Evolutionary conservation across 768 basidiomycete genomes (phyloP).

Genomic region (Leucosporidium scottii): DNA sequence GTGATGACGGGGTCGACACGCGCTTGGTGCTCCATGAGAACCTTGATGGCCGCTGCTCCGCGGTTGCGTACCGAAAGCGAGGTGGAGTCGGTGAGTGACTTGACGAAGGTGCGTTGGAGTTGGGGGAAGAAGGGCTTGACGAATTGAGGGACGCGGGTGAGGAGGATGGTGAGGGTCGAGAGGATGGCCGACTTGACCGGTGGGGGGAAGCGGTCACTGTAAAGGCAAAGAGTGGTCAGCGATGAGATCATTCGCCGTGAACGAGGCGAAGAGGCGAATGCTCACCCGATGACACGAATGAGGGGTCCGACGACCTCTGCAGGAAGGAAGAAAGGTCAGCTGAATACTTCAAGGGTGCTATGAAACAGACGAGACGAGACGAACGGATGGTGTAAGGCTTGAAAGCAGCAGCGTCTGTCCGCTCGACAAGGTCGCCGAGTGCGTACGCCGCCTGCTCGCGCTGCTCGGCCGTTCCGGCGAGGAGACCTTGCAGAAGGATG

Average conservation of each 20-base stretch:
- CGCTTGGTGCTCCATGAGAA: conserved; percentile 82
- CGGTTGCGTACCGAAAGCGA: conserved; percentile 70
- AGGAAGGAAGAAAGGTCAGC: neutral
- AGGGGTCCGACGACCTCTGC: neutral
- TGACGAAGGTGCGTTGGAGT: conserved; percentile 90
- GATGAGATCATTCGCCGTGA: neutral
- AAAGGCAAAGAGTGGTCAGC: neutral
- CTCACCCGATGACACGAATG: conserved; percentile 37
- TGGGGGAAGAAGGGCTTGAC: conserved; percentile 99
- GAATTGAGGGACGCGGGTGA: conserved; percentile 74
- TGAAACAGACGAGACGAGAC: conserved; percentile 50
- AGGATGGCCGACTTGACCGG: conserved; percentile 90
- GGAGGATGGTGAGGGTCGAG: conserved; percentile 72
- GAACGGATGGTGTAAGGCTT: conserved; percentile 81
- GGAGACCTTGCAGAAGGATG: conserved; percentile 58
- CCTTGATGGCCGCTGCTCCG: conserved; percentile 76
- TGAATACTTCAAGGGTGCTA: too few relatives aligned
- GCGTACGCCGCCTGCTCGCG: conserved; percentile 87
- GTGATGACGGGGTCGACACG: conserved; percentile 86
- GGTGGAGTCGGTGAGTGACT: conserved; percentile 73
- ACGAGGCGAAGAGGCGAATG: too few relatives aligned
- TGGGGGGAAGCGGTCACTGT: conserved; percentile 57
- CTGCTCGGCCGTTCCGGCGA: conserved; percentile 81
- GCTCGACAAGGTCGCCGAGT: conserved; percentile 89
- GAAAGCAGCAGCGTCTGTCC: conserved; percentile 74